Evolutionary conservation across 345 rosid genomes (phyloP), one percentile per base, ranked within the genome.

Genomic region (Eucalyptus coolabah): DNA sequence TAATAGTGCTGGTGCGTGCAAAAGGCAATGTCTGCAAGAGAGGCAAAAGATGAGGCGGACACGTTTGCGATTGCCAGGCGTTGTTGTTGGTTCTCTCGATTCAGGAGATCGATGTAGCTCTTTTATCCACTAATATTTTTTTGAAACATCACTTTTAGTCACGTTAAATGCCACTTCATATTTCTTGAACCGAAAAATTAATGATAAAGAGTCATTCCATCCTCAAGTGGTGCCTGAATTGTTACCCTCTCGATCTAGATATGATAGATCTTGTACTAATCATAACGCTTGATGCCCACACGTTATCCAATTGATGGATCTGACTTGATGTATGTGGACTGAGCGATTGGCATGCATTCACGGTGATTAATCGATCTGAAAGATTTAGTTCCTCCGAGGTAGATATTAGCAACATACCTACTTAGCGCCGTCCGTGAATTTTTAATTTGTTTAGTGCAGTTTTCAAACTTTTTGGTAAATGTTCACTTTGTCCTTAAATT

Each of bases 361-460:
- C 5, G 3, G 44, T 5, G 24, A 69, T 17, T 69, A 34, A 69
- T 17, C 24, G 2, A 3, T 7, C 13, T 2, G 7, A 18, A 69
- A 69, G 44, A 8, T 69, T 69, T 34, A 69, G 44, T 69, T 69
- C 44, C 12, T 69, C 23, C 13, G 2, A 32, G 42, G 5, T 69
- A 69, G 81, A 69, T 69, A 13, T 34, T 18, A 69, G 21, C 44
- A 7, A 40, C 81, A 18, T 18, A 34, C 12, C 7, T 34, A 69
- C 1, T 3, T 69, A 16, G 80, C 3, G 2, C 8, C 2, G 2
- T 53, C 2, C 4, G 0, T 3, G 59, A 53, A 53, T 53, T 19
- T 53, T 53, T 53, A 8, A 53, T 53, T 53, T 53, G 11, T 53
- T 53, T 21, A 21, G 26, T 53, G 24, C 5, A 53, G 59, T 21